Evolutionary conservation across 1,284 basidiomycete genomes (phyloP).

Genomic region (Cutaneotrichosporon daszewskae): DNA sequence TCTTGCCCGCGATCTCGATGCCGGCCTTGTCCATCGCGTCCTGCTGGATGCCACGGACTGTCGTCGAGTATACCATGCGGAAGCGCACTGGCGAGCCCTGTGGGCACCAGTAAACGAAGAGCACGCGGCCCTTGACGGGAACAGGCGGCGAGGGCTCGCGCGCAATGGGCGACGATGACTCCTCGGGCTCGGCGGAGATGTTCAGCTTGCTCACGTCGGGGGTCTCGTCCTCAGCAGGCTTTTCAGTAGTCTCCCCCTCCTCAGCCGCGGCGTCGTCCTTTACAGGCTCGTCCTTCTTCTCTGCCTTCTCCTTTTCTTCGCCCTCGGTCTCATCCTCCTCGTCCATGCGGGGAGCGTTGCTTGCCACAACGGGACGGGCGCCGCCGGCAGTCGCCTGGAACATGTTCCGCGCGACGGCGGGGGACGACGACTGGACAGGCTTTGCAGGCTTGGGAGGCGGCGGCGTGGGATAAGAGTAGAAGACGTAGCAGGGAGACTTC

Average conservation of each 20-base stretch:
- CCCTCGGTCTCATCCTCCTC: conserved; percentile 1
- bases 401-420: conserved; percentile 26
- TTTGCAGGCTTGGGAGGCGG: conserved; percentile 21
- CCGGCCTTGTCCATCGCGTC: conserved; percentile 54
- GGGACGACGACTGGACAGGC: conserved; percentile 3
- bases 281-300: conserved; percentile 5
- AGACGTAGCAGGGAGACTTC: conserved; percentile 54
- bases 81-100: conserved; percentile 68
- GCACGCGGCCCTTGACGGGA: conserved; percentile 45
- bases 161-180: background rate
- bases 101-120: conserved; percentile 85
- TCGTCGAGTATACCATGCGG: conserved; percentile 80
- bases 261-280: conserved; percentile 1
- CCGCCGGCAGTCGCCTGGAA: conserved; percentile 42
- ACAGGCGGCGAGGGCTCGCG: conserved; percentile 1
- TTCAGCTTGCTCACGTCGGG: conserved; percentile 9
- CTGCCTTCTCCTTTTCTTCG: conserved; percentile 8
- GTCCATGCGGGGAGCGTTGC: conserved; percentile 14
- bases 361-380: conserved; percentile 21
- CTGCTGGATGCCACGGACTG: conserved; percentile 56
- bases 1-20: conserved; percentile 48
- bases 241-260: conserved; percentile 4
- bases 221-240: conserved; percentile 4
- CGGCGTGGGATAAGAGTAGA: conserved; percentile 64
- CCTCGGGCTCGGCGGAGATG: conserved; percentile 8